Evolutionary conservation across 441 rosid genomes (phyloP).

Genomic region (Iberis amara): DNA sequence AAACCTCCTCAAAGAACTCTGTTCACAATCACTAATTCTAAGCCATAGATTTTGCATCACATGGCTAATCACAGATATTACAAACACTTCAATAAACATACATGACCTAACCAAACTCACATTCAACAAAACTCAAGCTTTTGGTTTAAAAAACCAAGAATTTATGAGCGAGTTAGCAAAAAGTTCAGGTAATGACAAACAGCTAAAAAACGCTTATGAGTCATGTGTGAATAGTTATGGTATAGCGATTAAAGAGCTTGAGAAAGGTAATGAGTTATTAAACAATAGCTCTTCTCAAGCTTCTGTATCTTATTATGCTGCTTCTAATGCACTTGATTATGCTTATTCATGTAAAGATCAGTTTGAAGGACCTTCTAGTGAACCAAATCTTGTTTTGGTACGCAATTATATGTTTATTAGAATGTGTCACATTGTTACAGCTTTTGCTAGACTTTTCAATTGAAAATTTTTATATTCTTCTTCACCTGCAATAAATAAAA

Average conservation of each 20-base stretch:
- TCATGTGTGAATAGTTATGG: conserved; percentile 15
- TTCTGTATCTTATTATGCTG: conserved; percentile 10
- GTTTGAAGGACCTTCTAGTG: conserved; percentile 22
- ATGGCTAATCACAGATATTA: conserved; percentile 13
- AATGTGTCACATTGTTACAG: conserved; percentile 20
- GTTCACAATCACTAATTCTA: background rate
- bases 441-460: background rate
- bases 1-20: conserved; percentile 17
- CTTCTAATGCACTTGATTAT: conserved; percentile 13
- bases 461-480: background rate
- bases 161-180: background rate
- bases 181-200: conserved; percentile 10
- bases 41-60: conserved; percentile 11
- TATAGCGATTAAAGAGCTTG: conserved; percentile 14
- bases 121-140: conserved; percentile 3
- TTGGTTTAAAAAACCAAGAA: conserved; percentile 15
- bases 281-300: background rate
- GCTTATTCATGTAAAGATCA: conserved; percentile 16
- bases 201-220: conserved; percentile 14
- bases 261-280: conserved; percentile 1
- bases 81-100: background rate
- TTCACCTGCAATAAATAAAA: background rate
- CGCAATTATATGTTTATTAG: conserved; percentile 4
- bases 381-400: background rate
- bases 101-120: conserved; percentile 1